Percentiles rank a stretch among this genome's conserved stretches.
Evolutionary conservation across 2,329 filamentous ascomycete genomes (phyloP).

Genomic region (Ophiostoma tasmaniense): DNA sequence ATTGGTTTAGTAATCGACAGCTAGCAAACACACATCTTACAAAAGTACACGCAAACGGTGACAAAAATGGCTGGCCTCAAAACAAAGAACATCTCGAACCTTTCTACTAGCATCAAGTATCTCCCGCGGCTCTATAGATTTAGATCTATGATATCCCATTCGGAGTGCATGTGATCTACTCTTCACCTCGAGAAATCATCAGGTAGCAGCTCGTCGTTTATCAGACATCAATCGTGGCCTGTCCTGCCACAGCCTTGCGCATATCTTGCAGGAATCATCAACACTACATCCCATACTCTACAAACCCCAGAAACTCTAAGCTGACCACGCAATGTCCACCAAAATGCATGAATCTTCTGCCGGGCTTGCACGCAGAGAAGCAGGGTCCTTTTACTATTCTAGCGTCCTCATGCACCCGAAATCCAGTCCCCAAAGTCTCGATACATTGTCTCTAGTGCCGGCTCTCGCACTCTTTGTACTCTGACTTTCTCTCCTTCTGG

Average conservation of each 20-base stretch:
- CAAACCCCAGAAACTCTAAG: background rate
- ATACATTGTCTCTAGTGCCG: background rate
- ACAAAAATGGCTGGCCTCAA: background rate
- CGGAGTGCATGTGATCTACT: background rate
- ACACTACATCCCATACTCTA: background rate
- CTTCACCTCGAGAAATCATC: background rate
- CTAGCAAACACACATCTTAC: no score
- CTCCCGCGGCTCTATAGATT: background rate
- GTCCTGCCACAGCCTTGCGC: background rate
- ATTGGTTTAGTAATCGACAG: no score
- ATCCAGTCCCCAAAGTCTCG: background rate
- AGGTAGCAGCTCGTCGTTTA: background rate
- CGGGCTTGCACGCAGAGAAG: background rate
- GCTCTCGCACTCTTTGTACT: background rate
- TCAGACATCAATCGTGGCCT: background rate
- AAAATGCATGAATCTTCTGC: no score
- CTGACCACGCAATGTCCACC: no score
- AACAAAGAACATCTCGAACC: background rate
- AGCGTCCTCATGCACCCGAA: background rate
- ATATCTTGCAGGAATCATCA: background rate
- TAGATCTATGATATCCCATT: no score
- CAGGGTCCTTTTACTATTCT: conserved; percentile 1
- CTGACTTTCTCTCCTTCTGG: background rate
- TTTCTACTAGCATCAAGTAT: background rate
- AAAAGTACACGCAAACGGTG: background rate